A percentile compares a stretch with the other conserved stretches of the same genome.
phyloP scores from a whole-genome alignment of 208 protist species.

The Wallacemonas sp. region DNA sequence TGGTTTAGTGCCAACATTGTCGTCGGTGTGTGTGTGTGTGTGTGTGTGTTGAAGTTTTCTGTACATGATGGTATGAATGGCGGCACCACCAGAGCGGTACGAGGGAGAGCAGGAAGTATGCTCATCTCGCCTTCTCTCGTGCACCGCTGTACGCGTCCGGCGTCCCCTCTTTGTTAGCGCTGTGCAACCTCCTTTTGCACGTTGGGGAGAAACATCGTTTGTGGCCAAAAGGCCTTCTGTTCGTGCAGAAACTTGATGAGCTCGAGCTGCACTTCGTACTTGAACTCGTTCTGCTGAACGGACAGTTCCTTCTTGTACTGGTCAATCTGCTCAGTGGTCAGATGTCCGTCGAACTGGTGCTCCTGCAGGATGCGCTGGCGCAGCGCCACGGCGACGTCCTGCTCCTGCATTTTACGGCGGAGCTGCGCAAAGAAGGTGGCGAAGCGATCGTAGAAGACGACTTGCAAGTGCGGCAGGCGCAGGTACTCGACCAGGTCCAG shows the following conservation, averaged over 20 bases:
- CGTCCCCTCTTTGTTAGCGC: background rate
- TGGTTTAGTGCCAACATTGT: too few species aligned
- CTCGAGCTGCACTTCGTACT: constrained; percentile 72
- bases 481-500: constrained; percentile 85
- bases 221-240: constrained; percentile 74
- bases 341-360: constrained; percentile 20
- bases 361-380: constrained; percentile 41
- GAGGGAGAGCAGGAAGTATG: background rate
- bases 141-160: too few species aligned
- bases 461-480: constrained; percentile 60
- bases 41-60: background rate
- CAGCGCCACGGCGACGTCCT: constrained; percentile 55
- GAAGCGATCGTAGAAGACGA: constrained; percentile 82
- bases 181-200: constrained; percentile 43
- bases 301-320: constrained; percentile 54
- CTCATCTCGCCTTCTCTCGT: too few species aligned
- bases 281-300: constrained; percentile 35
- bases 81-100: background rate
- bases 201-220: constrained; percentile 80
- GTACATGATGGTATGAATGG: background rate
- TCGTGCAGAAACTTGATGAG: constrained; percentile 88
- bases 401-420: constrained; percentile 35
- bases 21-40: constrained; percentile 17
- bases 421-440: constrained; percentile 68
- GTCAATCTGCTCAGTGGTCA: constrained; percentile 37